phyloP scores from a whole-genome alignment of 371 early-diverging fungal genomes.

The Haplosporangium sp. region DNA sequence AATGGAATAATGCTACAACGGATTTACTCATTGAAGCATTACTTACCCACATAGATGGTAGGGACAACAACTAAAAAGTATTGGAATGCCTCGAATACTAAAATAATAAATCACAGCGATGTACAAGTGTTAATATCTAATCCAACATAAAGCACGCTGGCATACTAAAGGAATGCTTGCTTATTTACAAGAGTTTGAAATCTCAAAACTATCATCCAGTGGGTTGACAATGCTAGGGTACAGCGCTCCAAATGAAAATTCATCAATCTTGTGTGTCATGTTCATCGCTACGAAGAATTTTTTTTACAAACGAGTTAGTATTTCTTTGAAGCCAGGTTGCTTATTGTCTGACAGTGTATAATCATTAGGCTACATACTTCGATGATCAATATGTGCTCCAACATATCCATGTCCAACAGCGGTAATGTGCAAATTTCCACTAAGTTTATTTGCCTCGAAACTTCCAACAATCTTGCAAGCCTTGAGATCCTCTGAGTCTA shows the following conservation, averaged over 20 bases:
- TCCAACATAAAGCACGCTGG: background rate
- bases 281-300: conserved; percentile 77
- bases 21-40: no score
- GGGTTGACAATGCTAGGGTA: conserved; percentile 91
- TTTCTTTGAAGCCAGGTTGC: background rate
- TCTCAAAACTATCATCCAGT: conserved; percentile 82
- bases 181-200: conserved; percentile 66
- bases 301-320: background rate
- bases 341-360: background rate
- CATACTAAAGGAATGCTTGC: background rate
- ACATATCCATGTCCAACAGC: conserved; percentile 90
- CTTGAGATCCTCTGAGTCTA: conserved; percentile 16
- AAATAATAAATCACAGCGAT: background rate
- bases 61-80: conserved; percentile 91
- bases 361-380: conserved; percentile 58
- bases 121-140: background rate
- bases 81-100: conserved; percentile 81
- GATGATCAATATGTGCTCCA: conserved; percentile 76
- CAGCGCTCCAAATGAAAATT: conserved; percentile 87
- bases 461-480: conserved; percentile 86
- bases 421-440: conserved; percentile 92
- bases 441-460: conserved; percentile 77
- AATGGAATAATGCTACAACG: background rate
- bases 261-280: conserved; percentile 93
- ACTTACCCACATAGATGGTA: conserved; percentile 79